Evolutionary conservation across 306 rosid genomes (phyloP).

Genomic region (Pyrus betulifolia): DNA sequence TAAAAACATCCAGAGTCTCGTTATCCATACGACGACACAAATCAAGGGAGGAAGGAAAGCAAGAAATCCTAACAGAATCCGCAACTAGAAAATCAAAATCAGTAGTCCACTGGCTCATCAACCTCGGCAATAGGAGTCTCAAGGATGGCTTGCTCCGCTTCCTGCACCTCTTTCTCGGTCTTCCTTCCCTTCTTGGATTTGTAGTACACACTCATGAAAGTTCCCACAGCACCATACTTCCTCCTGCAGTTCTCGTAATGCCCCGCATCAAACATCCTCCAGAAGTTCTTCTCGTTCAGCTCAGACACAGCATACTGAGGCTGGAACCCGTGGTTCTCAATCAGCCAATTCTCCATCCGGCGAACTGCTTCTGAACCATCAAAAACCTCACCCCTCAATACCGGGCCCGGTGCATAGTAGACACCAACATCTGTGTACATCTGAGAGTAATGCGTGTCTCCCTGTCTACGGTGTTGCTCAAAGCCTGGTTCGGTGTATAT

Average conservation of each 20-base stretch:
- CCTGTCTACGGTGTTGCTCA: constrained; percentile 79
- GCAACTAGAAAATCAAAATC: neutral
- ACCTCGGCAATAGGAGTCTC: constrained; percentile 77
- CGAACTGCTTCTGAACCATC: constrained; percentile 82
- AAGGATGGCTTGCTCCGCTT: constrained; percentile 83
- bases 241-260: constrained; percentile 67
- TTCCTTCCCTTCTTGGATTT: constrained; percentile 96
- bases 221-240: constrained; percentile 88
- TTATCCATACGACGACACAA: neutral
- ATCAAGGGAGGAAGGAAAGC: neutral
- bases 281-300: constrained; percentile 73
- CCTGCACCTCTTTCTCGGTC: constrained; percentile 95
- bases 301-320: constrained; percentile 95
- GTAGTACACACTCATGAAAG: constrained; percentile 94
- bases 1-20: neutral
- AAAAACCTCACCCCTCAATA: constrained; percentile 85
- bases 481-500: constrained; percentile 85
- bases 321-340: constrained; percentile 85
- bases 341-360: constrained; percentile 71
- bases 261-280: constrained; percentile 91
- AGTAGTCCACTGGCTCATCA: constrained; percentile 41
- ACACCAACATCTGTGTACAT: constrained; percentile 95
- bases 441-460: constrained; percentile 79
- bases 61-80: neutral
- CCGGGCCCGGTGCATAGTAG: constrained; percentile 92